A percentile compares a stretch with the other conserved stretches of the same genome.
Conservation (phyloP, 2,329 filamentous ascomycete genomes). For the Geosmithia morbida region DNA sequence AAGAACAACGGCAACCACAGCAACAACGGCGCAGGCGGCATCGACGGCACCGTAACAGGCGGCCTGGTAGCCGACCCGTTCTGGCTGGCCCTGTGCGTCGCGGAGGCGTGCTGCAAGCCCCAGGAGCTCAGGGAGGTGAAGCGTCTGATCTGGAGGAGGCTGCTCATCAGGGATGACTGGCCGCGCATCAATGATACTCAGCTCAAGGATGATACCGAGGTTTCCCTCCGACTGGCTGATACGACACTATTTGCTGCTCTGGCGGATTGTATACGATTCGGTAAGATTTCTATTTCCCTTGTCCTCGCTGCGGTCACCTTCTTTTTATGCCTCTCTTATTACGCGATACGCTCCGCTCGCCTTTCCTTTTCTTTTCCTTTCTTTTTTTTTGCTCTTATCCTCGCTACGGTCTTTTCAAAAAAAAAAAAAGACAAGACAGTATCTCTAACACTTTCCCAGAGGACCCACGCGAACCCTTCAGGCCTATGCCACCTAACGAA, state of each 20-base stretch:
- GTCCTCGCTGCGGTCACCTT: slow-evolving; percentile 35
- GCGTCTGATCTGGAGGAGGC: slow-evolving; percentile 70
- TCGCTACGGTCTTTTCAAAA: not conserved
- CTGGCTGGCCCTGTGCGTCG: slow-evolving; percentile 54
- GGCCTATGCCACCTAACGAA: slow-evolving; percentile 34
- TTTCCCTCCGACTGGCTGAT: slow-evolving; percentile 43
- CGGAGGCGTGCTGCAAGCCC: slow-evolving; percentile 35
- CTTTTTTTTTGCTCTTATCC: not conserved
- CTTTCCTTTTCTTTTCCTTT: slow-evolving; percentile 50
- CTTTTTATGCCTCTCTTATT: slow-evolving; percentile 17
- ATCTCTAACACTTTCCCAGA: slow-evolving; percentile 14
- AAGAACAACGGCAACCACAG: too few species aligned
- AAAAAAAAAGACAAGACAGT: slow-evolving; percentile 11
- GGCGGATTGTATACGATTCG: slow-evolving; percentile 44
- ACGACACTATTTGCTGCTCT: slow-evolving; percentile 60
- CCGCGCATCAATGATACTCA: slow-evolving; percentile 61
- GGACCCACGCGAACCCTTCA: slow-evolving; percentile 24
- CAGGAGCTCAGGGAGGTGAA: slow-evolving; percentile 44
- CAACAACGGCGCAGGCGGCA: not conserved
- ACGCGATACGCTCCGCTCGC: not conserved
- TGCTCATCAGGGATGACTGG: slow-evolving; percentile 80
- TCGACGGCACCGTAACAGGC: not conserved
- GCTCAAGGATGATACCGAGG: slow-evolving; percentile 54
- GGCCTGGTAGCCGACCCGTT: slow-evolving; percentile 48
- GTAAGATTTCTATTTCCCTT: slow-evolving; percentile 36